Percentiles rank a stretch among this genome's conserved stretches.
Conservation (phyloP, 225 moss, liverwort and hornwort genomes). For the Marchantia polymorpha region DNA sequence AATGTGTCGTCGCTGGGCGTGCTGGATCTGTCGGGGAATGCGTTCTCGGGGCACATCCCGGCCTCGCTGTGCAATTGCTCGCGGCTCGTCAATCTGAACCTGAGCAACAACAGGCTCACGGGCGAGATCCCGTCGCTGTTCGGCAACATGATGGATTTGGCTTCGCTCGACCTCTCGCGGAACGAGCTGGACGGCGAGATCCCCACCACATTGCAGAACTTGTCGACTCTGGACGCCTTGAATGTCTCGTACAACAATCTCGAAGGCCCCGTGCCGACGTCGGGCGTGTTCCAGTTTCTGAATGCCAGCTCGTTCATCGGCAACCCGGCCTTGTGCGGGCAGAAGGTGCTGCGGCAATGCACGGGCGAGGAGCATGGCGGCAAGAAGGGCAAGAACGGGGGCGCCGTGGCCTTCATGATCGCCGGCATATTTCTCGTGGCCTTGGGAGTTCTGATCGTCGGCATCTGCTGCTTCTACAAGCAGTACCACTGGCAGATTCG, state of each 20-base stretch:
- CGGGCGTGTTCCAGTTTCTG: slow-evolving; percentile 56
- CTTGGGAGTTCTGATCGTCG: slow-evolving; percentile 58
- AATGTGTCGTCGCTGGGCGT: slow-evolving; percentile 30
- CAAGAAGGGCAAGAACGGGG: slow-evolving; percentile 18
- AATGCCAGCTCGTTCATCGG: slow-evolving; percentile 50
- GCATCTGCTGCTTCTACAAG: slow-evolving; percentile 67
- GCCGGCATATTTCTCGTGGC: slow-evolving; percentile 64
- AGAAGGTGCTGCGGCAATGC: slow-evolving; percentile 28
- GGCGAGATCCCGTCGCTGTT: slow-evolving; percentile 40
- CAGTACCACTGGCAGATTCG: slow-evolving; percentile 50
- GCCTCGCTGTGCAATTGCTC: slow-evolving; percentile 37
- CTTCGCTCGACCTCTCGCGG: slow-evolving; percentile 39
- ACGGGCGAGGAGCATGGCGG: slow-evolving; percentile 16
- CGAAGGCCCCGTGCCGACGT: slow-evolving; percentile 59
- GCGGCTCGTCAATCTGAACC: slow-evolving; percentile 36
- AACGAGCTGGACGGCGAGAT: slow-evolving; percentile 41
- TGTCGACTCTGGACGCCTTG: slow-evolving; percentile 47
- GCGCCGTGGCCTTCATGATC: slow-evolving; percentile 45
- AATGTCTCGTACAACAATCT: slow-evolving; percentile 84
- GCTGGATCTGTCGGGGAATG: slow-evolving; percentile 36
- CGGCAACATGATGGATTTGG: slow-evolving; percentile 41
- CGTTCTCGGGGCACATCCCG: slow-evolving; percentile 38
- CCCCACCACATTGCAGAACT: slow-evolving; percentile 33
- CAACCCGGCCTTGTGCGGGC: slow-evolving; percentile 59
- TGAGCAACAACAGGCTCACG: slow-evolving; percentile 45